Evolutionary conservation across 1,139 yeast species (phyloP), one percentile per base, ranked within the genome.

Genomic region (Magnusiomyces tetraspermus): DNA sequence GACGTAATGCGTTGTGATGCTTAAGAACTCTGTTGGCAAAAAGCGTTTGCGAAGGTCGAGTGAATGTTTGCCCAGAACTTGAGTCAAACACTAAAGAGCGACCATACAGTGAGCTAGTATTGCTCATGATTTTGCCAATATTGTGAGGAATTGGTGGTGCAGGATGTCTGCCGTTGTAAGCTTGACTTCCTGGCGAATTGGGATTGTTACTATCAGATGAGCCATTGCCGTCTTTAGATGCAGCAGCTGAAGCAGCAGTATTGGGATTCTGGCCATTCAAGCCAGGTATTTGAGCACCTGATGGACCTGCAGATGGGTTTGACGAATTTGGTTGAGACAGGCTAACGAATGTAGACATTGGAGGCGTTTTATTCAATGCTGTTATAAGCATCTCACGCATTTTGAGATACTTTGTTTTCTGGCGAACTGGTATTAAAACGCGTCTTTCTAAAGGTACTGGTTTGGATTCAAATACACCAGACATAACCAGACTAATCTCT

Each of bases 401-500:
- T 57, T 89, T 78, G 57, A 89, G 74, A 62, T 85, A 87, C 54
- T 80, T 76, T 46, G 83, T 83, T 59, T 95, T 79, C 56, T 79
- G 71, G 52, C 87, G 76, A 0, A 83, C 76, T 1, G 96, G 90
- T 61, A 85, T 71, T 13, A 88, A 65, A 13, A 83, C 83, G 54
- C 80, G 81, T 45, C 89, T 71, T 63, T 90, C 97, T 55, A 90
- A 69, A 1, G 97, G 97, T 56, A 84, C 74, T 1, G 95, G 89
- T 22, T 60, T 54, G 46, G 89, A 83, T 60, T 86, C 76, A 13
- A 85, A 78, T 33, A 92, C 87, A n/a, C 97, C 97, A 57, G 87
- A 92, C 65, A 94, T 73, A 2, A 94, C 97, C 62, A 85, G 86
- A 54, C 86, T 90, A 1, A 96, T 88, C 63, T 94, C 99, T 65